Conservation (phyloP, 2,329 filamentous ascomycete genomes). For the Beauveria rudraprayagi region DNA sequence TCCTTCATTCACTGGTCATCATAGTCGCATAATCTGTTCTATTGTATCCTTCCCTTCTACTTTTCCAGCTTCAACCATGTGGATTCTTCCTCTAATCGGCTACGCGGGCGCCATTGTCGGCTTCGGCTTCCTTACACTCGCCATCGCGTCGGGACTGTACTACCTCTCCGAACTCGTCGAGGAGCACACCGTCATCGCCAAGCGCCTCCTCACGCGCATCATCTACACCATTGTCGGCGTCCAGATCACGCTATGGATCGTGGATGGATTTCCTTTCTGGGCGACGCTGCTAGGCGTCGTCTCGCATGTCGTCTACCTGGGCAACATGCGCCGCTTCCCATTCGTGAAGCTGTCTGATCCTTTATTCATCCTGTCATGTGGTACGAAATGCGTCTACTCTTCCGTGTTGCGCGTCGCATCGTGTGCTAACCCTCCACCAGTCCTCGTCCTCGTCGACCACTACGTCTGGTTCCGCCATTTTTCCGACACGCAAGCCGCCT, state of each 20-base stretch:
- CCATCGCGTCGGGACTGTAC: constrained; percentile 96
- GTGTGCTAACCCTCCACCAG: constrained; percentile 28
- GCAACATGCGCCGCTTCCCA: constrained; percentile 69
- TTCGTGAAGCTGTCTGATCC: constrained; percentile 83
- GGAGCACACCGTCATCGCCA: constrained; percentile 90
- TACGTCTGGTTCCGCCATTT: constrained; percentile 96
- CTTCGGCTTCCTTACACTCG: constrained; percentile 89
- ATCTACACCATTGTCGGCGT: constrained; percentile 75
- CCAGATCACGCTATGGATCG: constrained; percentile 64
- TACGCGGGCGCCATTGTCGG: constrained; percentile 81
- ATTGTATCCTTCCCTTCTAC: constrained; percentile 2
- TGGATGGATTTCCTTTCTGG: constrained; percentile 79
- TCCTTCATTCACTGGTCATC: neutral
- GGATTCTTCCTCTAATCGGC: constrained; percentile 87
- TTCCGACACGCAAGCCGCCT: constrained; percentile 51
- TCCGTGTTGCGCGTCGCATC: neutral
- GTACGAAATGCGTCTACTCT: constrained; percentile 40
- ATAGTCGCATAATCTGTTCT: neutral
- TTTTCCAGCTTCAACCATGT: constrained; percentile 53
- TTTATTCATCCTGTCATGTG: constrained; percentile 74
- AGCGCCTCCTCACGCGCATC: constrained; percentile 73
- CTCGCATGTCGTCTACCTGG: constrained; percentile 78
- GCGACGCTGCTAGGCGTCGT: constrained; percentile 67
- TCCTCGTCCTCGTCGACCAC: constrained; percentile 81
- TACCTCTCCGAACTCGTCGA: constrained; percentile 97